Evolutionary conservation across 2,329 filamentous ascomycete genomes (phyloP).

Genomic region (Colletotrichum tropicale): DNA sequence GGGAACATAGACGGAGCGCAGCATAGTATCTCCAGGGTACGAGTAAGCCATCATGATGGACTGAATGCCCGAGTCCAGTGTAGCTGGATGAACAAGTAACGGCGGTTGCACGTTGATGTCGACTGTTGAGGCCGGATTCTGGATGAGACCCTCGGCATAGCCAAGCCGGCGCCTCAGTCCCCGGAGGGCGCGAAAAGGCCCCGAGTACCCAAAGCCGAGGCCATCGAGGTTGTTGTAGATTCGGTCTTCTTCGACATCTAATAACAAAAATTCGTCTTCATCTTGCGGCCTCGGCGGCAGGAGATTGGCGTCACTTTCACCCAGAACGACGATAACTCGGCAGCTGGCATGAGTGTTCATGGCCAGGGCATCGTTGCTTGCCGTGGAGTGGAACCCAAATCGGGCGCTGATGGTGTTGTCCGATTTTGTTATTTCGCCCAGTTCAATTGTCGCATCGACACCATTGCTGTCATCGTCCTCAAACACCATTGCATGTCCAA

Average conservation of each 20-base stretch:
- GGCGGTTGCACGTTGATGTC: background rate
- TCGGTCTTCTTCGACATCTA: background rate
- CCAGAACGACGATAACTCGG: background rate
- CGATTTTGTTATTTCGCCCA: background rate
- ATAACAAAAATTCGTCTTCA: background rate
- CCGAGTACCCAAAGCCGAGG: background rate
- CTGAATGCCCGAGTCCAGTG: constrained; percentile 39
- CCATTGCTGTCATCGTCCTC: background rate
- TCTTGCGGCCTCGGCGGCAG: background rate
- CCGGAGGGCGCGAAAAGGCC: background rate
- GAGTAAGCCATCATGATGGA: constrained; percentile 31
- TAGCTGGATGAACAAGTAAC: constrained; percentile 31
- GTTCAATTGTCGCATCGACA: background rate
- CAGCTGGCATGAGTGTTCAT: background rate
- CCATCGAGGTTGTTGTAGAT: background rate
- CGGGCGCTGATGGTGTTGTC: background rate
- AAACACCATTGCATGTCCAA: background rate
- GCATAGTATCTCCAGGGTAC: constrained; percentile 32
- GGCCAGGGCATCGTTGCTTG: background rate
- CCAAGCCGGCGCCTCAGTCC: background rate
- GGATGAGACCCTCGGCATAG: background rate
- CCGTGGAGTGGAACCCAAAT: background rate
- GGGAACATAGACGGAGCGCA: constrained; percentile 34
- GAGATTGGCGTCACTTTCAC: background rate
- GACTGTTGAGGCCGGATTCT: background rate